Conservation (phyloP, 345 rosid species). For the Rhodomyrtus tomentosa region DNA sequence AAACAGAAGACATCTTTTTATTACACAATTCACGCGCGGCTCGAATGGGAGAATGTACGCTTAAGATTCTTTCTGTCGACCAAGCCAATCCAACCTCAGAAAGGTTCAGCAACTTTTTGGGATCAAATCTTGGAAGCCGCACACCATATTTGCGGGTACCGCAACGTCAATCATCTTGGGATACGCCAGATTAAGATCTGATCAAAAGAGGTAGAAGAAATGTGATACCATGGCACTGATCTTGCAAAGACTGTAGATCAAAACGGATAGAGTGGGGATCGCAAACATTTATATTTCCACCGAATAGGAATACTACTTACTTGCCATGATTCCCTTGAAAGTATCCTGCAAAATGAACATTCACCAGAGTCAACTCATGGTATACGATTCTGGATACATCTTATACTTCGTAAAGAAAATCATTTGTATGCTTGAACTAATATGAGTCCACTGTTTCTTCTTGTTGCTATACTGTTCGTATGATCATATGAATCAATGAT, state of each 20-base stretch:
- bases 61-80: background rate
- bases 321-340: slow-evolving; percentile 70
- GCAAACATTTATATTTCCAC: background rate
- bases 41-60: background rate
- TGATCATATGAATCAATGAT: background rate
- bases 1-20: background rate
- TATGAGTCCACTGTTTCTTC: background rate
- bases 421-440: background rate
- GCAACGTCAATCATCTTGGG: slow-evolving; percentile 90
- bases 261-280: background rate
- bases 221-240: background rate
- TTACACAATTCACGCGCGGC: background rate
- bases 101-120: background rate
- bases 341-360: slow-evolving; percentile 42
- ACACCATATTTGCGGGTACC: slow-evolving; percentile 76
- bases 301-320: slow-evolving; percentile 26
- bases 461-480: background rate
- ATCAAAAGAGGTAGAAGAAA: background rate
- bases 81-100: background rate
- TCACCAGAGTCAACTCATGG: background rate
- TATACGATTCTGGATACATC: background rate
- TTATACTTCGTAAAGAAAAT: background rate
- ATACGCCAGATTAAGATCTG: slow-evolving; percentile 75
- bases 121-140: slow-evolving; percentile 67
- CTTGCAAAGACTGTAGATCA: background rate